Evolutionary conservation across 352 stramenopile species (phyloP).

Genomic region (Phytophthora pluvialis): DNA sequence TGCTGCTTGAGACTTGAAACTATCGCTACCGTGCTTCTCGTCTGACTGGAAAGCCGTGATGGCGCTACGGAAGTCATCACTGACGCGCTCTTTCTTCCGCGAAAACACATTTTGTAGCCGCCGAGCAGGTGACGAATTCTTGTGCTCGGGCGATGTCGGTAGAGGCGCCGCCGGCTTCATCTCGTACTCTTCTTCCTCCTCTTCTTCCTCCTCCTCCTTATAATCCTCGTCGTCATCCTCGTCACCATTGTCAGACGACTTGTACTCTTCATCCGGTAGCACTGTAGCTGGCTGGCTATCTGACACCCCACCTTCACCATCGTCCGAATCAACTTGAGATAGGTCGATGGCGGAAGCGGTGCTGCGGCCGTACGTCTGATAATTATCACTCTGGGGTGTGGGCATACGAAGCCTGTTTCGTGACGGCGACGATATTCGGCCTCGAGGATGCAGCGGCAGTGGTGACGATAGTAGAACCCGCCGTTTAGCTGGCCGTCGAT

Average conservation of each 20-base stretch:
- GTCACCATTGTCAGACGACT: constrained; percentile 5
- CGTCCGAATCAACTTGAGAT: constrained; percentile 15
- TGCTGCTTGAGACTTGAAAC: constrained; percentile 15
- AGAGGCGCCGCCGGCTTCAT: constrained; percentile 41
- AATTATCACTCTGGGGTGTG: constrained; percentile 2
- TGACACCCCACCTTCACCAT: constrained; percentile 27
- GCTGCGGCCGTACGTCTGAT: constrained; percentile 1
- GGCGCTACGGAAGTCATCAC: constrained; percentile 56
- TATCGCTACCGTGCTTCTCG: constrained; percentile 7
- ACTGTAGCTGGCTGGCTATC: constrained; percentile 20
- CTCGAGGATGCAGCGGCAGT: constrained; percentile 23
- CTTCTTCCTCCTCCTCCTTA: not conserved
- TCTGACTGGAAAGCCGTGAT: constrained; percentile 55
- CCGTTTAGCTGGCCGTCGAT: constrained; percentile 29
- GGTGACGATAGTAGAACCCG: constrained; percentile 25
- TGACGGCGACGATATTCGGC: constrained; percentile 25
- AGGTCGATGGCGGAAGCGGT: constrained; percentile 12
- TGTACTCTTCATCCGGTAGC: constrained; percentile 14
- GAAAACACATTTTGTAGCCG: constrained; percentile 22
- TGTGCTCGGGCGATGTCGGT: constrained; percentile 10
- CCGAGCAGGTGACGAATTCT: constrained; percentile 1
- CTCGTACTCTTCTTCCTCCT: constrained; percentile 49
- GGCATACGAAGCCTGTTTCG: constrained; percentile 45
- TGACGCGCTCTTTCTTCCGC: constrained; percentile 42
- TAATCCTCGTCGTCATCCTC: constrained; percentile 4